Base-by-base conservation (phyloP, 495 filamentous ascomycete species). In the Chaetomium cochliodes region DNA sequence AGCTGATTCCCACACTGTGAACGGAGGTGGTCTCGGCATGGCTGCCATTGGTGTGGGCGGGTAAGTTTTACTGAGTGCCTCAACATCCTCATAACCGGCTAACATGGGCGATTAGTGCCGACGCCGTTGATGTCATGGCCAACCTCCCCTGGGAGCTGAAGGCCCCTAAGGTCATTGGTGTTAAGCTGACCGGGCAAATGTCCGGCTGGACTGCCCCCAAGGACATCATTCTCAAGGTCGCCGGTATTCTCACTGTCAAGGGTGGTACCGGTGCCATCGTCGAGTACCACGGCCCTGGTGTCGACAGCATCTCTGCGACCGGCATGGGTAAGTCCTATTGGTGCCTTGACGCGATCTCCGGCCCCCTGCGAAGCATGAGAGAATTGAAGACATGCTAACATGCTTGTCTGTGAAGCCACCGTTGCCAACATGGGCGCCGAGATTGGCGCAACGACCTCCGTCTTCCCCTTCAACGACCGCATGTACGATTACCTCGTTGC, bases 121-220 rank as follows among this genome's bases (percentile, higher is more conserved):
- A 98, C 81, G 94, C 94, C 61, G 94, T 98, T 68, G 94, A 98
- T 78, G 94, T 97, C 70, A 97, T 98, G 93, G 96, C 92, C 69
- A 90, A 92, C 80, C 87, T 97, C 63, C 93, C 94, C 41, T 98
- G 94, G 94, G 94, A 98, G 78, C 80, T 98, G 73, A 98, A 98
- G 85, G 94, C 96, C 56, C 94, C 94, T 61, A 97, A 97, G 80
- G 83, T 97, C 67, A 96, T 97, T 78, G 94, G 94, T 87, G 88
- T 98, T 63, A 92, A 89, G 79, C 87, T 98, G 30, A 96, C 92
- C 67, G 94, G 94, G 60, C 66, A 92, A 76, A 69, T 98, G 78
- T 90, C 86, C 70, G 96, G 94, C 79, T 98, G 94, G 94, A 91
- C 93, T 65, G 75, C 96, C 51, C 92, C 94, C 51, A 98, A 98